These are phyloP conservation scores for Schizopora paradoxa DNA, from an alignment of 1,284 basidiomycete species.

Conservation along the genomic window DNA sequence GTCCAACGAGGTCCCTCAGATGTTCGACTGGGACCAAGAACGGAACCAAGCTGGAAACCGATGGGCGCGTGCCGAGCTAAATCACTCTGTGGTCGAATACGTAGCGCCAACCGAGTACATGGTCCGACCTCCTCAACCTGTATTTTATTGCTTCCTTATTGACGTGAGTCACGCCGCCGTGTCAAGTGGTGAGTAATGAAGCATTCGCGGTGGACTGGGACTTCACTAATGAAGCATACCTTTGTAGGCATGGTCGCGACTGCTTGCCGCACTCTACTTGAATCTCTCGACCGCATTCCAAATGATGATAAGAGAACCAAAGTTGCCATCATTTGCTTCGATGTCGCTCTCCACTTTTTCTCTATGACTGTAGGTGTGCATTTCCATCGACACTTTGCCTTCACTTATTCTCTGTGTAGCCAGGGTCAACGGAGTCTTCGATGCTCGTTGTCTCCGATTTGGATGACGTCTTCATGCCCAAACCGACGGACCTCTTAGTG, in stretches of 20 bases:
- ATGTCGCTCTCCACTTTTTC: slow-evolving; percentile 95
- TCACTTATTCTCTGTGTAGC: slow-evolving; percentile 35
- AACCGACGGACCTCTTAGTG: slow-evolving; percentile 92
- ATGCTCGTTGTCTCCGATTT: slow-evolving; percentile 98
- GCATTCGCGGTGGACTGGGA: not conserved
- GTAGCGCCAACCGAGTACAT: slow-evolving; percentile 99
- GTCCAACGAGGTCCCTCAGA: slow-evolving; percentile 97
- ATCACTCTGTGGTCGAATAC: slow-evolving; percentile 91
- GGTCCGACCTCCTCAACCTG: slow-evolving; percentile 97
- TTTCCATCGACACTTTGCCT: slow-evolving; percentile 5
- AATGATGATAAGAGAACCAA: slow-evolving; percentile 94
- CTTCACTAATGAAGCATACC: slow-evolving; percentile 5
- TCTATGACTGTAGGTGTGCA: slow-evolving; percentile 63
- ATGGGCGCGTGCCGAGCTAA: slow-evolving; percentile 92
- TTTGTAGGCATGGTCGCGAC: slow-evolving; percentile 91
- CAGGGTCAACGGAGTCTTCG: slow-evolving; percentile 78
- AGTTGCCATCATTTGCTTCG: slow-evolving; percentile 90
- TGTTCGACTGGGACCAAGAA: slow-evolving; percentile 97
- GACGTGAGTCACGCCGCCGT: slow-evolving; percentile 93
- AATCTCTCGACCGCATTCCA: slow-evolving; percentile 92
- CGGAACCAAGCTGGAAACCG: slow-evolving; percentile 94
- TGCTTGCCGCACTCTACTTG: slow-evolving; percentile 91
- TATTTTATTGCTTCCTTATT: slow-evolving; percentile 95
- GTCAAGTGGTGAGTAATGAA: slow-evolving; percentile 57
- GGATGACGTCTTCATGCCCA: slow-evolving; percentile 96